These are phyloP conservation scores for Aspergillus incahuasiensis DNA, from an alignment of 495 filamentous ascomycete species.

Conservation along the genomic window DNA sequence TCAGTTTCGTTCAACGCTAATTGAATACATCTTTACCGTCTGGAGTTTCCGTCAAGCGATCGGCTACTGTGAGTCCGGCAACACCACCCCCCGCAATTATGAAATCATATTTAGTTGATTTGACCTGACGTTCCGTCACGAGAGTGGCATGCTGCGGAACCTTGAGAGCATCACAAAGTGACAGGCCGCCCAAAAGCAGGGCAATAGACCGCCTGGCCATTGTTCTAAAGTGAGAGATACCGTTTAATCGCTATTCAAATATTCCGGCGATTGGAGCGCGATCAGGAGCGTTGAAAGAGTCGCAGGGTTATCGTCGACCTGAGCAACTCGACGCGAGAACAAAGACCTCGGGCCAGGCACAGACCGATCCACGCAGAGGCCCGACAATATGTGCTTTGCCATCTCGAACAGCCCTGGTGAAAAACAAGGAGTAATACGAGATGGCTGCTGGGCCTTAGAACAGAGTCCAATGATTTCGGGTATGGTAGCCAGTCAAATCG, in stretches of 20 bases:
- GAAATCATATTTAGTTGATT: neutral
- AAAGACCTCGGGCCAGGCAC: neutral
- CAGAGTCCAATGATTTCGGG: neutral
- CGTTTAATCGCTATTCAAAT: neutral
- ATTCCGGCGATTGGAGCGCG: neutral
- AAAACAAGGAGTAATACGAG: neutral
- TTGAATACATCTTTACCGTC: too few species aligned
- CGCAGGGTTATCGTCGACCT: neutral
- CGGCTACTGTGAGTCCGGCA: constrained; percentile 3
- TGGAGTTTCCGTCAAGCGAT: constrained; percentile 6
- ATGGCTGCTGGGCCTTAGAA: too few species aligned
- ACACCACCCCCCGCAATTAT: constrained; percentile 2
- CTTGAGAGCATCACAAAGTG: neutral
- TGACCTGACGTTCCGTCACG: neutral
- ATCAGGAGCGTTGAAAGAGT: neutral
- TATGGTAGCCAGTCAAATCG: neutral
- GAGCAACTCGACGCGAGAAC: neutral
- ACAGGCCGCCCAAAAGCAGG: neutral
- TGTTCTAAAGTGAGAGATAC: neutral
- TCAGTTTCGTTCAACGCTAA: too few species aligned
- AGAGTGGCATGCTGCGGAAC: neutral
- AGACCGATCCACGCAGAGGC: neutral
- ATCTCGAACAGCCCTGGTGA: neutral
- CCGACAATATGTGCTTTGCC: neutral
- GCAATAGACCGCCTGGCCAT: neutral